Base-by-base conservation (phyloP, 208 protist species). In the Strigomonas culicis region DNA sequence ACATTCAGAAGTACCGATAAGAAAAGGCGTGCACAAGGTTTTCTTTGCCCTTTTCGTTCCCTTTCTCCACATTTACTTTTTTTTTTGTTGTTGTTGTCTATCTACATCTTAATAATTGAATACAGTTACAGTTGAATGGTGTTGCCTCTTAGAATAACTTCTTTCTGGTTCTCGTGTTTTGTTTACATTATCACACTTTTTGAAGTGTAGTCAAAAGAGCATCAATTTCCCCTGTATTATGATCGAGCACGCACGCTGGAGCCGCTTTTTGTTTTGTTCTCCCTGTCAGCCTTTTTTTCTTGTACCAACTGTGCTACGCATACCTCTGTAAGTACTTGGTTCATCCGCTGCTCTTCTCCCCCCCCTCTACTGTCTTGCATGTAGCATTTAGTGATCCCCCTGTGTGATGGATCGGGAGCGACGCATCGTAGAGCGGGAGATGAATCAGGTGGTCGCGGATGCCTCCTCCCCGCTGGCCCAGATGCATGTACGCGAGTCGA, bases 1-100 rank as follows among this genome's bases (percentile, higher is more conserved):
- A 89, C 1, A 88, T 94, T 46, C 85, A 92, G 69, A 62, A 69
- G 39, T 94, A 94, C 67, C 71, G 84, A 15, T 36, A 49, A 0
- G n/a, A n/a, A n/a, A n/a, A n/a, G n/a, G n/a, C n/a, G 17, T 46
- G 17, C 39, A 46, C 39, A n/a, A n/a, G 39, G 8, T 24, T 24
- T 53, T 53, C 27, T 53, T n/a, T n/a, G n/a, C n/a, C n/a, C n/a
- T n/a, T n/a, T n/a, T n/a, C n/a, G n/a, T 59, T 49, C 32, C 27
- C 4, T 34, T 64, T 4, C n/a, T 43, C 17, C 46, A 24, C 32
- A 4, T 51, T 43, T 66, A 59, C 27, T 31, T 53, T 36, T 55
- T 68, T n/a, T 47, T 21, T 57, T 51, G 4, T 34, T 66, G 22
- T 58, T 58, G 0, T 44, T 41, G 0, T 13, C 4, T 25, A 10